These are phyloP conservation scores for Zymoseptoria pseudotritici DNA, from an alignment of 2,329 filamentous ascomycete genomes.

Conservation along the genomic window DNA sequence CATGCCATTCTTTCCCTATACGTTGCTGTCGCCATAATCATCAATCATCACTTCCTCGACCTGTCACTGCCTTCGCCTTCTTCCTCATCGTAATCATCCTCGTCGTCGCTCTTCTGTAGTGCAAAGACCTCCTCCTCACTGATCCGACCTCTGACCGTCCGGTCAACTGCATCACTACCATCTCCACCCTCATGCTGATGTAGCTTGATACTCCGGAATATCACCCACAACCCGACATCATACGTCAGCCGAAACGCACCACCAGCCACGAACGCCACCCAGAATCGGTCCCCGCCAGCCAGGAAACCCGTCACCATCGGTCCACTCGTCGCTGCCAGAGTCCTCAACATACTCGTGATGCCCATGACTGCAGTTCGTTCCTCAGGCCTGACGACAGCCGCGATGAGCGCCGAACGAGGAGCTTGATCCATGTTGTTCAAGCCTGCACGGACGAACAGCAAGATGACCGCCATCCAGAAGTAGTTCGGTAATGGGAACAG, in stretches of 20 bases:
- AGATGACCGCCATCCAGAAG: constrained; percentile 45
- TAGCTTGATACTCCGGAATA: constrained; percentile 54
- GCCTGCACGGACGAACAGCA: constrained; percentile 53
- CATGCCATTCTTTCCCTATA: not conserved
- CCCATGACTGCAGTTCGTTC: constrained; percentile 66
- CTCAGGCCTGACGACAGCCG: constrained; percentile 56
- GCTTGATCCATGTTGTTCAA: constrained; percentile 65
- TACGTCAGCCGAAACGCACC: constrained; percentile 49
- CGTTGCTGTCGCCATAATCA: not conserved
- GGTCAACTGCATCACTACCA: not conserved
- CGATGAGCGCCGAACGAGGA: constrained; percentile 58
- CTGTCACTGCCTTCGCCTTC: not conserved
- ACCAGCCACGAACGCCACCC: constrained; percentile 55
- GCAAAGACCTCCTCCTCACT: not conserved
- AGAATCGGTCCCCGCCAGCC: constrained; percentile 48
- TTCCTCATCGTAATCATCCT: not conserved
- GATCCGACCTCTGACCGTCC: not conserved
- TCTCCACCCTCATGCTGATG: constrained; percentile 13
- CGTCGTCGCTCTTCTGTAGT: not conserved
- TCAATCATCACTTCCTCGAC: not conserved
- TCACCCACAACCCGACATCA: constrained; percentile 51
- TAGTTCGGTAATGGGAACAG: constrained; percentile 51
- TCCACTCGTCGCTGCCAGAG: constrained; percentile 49
- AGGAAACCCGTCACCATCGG: constrained; percentile 51
- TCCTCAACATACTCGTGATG: constrained; percentile 55